Conservation (phyloP, 2,329 filamentous ascomycete genomes). For the Dactylellina cionopaga region DNA sequence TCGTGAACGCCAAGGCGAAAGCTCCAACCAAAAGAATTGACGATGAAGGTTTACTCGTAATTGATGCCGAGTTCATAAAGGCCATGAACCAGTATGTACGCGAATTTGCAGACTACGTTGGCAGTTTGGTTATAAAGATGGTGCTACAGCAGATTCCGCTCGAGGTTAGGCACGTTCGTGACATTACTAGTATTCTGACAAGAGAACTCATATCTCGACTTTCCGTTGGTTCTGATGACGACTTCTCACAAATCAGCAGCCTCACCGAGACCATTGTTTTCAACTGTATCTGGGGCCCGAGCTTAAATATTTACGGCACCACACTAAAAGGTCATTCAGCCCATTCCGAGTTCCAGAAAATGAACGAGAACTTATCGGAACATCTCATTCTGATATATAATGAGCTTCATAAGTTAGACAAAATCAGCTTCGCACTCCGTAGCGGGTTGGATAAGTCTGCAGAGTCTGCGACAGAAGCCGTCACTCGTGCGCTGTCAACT, state of each 20-base stretch:
- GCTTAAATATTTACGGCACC: not conserved
- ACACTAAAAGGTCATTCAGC: not conserved
- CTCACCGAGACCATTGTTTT: conserved; percentile 1
- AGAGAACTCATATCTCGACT: not conserved
- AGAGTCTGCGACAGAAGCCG: not conserved
- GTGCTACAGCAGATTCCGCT: not conserved
- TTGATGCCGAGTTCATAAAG: conserved; percentile 5
- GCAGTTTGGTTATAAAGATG: not conserved
- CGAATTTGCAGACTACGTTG: not conserved
- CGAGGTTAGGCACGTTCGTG: not conserved
- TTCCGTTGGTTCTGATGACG: not conserved
- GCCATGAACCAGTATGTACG: conserved; percentile 1
- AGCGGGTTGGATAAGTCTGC: not conserved
- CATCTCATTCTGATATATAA: not conserved
- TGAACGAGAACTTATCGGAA: not conserved
- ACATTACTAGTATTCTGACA: not conserved
- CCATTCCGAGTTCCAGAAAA: not conserved
- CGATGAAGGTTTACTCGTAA: conserved; percentile 22
- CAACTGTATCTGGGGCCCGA: not conserved
- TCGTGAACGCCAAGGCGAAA: not conserved
- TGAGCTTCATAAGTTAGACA: not conserved
- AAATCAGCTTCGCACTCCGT: not conserved
- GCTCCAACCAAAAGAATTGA: conserved; percentile 9
- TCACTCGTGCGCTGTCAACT: not conserved
- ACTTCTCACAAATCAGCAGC: not conserved